A percentile compares a stretch with the other conserved stretches of the same genome.
phyloP scores from a whole-genome alignment of 2,329 filamentous ascomycete genomes.

The Alternaria sp. region DNA sequence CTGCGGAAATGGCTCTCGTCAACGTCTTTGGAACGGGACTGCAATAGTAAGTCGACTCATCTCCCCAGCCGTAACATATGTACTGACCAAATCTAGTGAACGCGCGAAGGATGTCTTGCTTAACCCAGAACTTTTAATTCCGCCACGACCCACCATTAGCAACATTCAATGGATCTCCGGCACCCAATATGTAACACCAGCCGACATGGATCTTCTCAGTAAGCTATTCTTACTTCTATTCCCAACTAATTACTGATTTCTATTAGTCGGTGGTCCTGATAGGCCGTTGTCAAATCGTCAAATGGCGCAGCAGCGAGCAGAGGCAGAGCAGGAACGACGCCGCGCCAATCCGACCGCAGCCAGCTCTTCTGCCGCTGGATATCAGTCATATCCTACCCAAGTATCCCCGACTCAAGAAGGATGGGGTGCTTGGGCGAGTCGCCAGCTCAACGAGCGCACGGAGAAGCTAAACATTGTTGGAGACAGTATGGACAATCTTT shows the following conservation, averaged over 20 bases:
- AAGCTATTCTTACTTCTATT: slow-evolving; percentile 19
- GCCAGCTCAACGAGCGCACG: slow-evolving; percentile 88
- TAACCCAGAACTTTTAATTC: slow-evolving; percentile 76
- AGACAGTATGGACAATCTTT: slow-evolving; percentile 82
- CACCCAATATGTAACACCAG: slow-evolving; percentile 85
- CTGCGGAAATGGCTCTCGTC: slow-evolving; percentile 82
- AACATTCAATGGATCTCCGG: slow-evolving; percentile 97
- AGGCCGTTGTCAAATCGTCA: slow-evolving; percentile 88
- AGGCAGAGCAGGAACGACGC: slow-evolving; percentile 65
- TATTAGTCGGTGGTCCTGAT: slow-evolving; percentile 78
- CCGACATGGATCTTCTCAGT: slow-evolving; percentile 86
- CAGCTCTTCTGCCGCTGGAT: slow-evolving; percentile 38
- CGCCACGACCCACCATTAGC: slow-evolving; percentile 87
- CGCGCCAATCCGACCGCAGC: slow-evolving; percentile 44
- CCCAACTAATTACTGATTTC: neutral
- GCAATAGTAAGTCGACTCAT: slow-evolving; percentile 58
- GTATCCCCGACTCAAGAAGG: slow-evolving; percentile 52
- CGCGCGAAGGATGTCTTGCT: slow-evolving; percentile 72
- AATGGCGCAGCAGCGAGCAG: slow-evolving; percentile 77
- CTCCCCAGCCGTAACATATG: neutral
- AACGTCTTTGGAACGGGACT: slow-evolving; percentile 82
- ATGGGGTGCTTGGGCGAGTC: slow-evolving; percentile 79
- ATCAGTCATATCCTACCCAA: slow-evolving; percentile 28
- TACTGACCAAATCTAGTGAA: slow-evolving; percentile 43
- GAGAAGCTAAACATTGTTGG: slow-evolving; percentile 83